Evolutionary conservation across 805 yeast species (phyloP), one percentile per base, ranked within the genome.

Genomic region (Starmerella lactis-condensi): DNA sequence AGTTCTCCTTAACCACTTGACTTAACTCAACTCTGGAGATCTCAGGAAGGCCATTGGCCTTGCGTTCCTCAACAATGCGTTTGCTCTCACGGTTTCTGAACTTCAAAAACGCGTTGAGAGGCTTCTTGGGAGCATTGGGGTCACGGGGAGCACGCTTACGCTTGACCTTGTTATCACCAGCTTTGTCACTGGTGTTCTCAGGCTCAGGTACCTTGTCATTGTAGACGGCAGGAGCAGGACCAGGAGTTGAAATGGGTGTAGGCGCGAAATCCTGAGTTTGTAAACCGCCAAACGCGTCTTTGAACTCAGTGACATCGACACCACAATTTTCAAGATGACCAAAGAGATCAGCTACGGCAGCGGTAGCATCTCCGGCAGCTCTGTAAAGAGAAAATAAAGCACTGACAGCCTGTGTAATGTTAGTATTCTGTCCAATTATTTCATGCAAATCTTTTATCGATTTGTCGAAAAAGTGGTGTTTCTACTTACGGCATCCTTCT

Each of bases 111-210:
- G 78, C 75, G 15, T 94, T 82, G 48, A 79, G 61, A 11, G 98
- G 96, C 48, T 82, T 82, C 63, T 78, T 81, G 37, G 98, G 98
- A 27, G 93, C 94, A 47, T 77, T 74, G 31, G 95, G 95, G 55
- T 85, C 96, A 44, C 56, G 61, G 46, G 57, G 60, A 46, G 66
- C 69, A 56, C 68, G 73, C 35, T 53, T 54, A 42, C 59, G 61
- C 16, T 29, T 24, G 43, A 27, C 37, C 8, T 34, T 34, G 11
- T 36, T 36, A 10, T 30, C 24, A 15, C 32, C 17, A 10, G 40
- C 23, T 24, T 35, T 35, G 12, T 17, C 29, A 15, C 6, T 21
- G 10, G 9, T 21, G 16, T 24, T 31, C 16, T 21, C 16, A n/a
- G 13, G 22, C 12, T 31, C 23, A 34, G 29, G 30, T 10, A 28